Percentiles rank a stretch among this genome's conserved stretches.
Conservation (phyloP, 2,329 filamentous ascomycete species). For the Tolypocladium cylindrosporum region DNA sequence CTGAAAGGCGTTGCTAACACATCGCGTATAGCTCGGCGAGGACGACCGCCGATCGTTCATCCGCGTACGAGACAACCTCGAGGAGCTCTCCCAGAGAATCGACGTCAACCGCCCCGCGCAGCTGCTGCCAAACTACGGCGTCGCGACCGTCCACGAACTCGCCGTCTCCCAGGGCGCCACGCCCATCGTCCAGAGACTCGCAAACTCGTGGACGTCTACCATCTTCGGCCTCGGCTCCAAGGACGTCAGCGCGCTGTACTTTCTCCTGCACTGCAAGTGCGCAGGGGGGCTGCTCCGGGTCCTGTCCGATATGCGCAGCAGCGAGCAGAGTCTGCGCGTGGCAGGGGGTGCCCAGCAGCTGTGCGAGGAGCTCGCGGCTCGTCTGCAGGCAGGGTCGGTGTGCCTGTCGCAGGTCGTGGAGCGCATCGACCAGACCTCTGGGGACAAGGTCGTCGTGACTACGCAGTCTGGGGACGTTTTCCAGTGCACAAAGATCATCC, state of each 20-base stretch:
- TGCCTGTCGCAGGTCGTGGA: slow-evolving; percentile 7
- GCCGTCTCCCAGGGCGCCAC: slow-evolving; percentile 11
- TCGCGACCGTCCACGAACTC: slow-evolving; percentile 10
- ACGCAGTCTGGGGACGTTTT: slow-evolving; percentile 8
- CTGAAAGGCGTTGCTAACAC: background rate
- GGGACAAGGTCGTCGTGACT: slow-evolving; percentile 6
- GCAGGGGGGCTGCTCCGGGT: slow-evolving; percentile 10
- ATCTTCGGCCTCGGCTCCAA: slow-evolving; percentile 12
- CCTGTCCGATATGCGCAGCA: slow-evolving; percentile 1
- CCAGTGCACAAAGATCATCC: slow-evolving; percentile 8
- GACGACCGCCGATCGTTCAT: slow-evolving; percentile 7
- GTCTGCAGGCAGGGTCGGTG: slow-evolving; percentile 7
- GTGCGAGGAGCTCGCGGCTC: slow-evolving; percentile 5
- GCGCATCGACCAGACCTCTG: slow-evolving; percentile 8
- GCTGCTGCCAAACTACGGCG: slow-evolving; percentile 8
- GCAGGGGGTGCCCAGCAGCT: slow-evolving; percentile 1
- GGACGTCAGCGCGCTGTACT: slow-evolving; percentile 10
- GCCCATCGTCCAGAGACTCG: slow-evolving; percentile 5
- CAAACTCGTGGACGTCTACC: slow-evolving; percentile 12
- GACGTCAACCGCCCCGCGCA: slow-evolving; percentile 9
- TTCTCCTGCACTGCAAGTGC: slow-evolving; percentile 13
- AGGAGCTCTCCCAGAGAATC: slow-evolving; percentile 9
- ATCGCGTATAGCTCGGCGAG: slow-evolving; percentile 3
- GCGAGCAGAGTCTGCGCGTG: slow-evolving; percentile 4
- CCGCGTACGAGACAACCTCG: slow-evolving; percentile 9